Conservation (phyloP, 208 protist genomes). For the Acanthamoeba lenticulata region DNA sequence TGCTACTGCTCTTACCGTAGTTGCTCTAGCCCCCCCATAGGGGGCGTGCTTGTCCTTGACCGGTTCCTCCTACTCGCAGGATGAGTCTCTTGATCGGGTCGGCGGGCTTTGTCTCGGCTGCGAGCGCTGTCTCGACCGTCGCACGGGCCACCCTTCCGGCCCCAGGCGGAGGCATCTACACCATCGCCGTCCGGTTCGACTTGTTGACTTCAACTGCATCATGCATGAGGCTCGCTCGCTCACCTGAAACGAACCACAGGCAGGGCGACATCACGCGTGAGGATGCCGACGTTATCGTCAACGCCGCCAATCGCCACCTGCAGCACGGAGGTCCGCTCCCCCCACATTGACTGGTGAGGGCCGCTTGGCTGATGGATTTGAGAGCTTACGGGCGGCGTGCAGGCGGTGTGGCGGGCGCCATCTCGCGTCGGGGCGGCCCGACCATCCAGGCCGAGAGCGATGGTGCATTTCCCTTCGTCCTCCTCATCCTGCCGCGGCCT, state of each 20-base stretch:
- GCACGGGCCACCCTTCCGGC: neutral
- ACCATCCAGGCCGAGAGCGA: conserved; percentile 27
- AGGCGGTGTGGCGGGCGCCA: conserved; percentile 35
- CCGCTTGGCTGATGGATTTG: neutral
- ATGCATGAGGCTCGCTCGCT: neutral
- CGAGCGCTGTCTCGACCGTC: neutral
- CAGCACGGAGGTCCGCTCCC: neutral
- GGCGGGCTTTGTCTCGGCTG: neutral
- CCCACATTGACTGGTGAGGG: neutral
- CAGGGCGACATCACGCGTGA: conserved; percentile 58
- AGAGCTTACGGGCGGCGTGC: no score
- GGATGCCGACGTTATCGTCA: conserved; percentile 36
- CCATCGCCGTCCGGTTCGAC: neutral
- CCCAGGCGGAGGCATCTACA: neutral
- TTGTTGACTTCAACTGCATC: neutral
- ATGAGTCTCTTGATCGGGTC: neutral
- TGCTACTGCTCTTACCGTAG: neutral
- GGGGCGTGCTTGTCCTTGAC: no score
- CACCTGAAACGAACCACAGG: neutral
- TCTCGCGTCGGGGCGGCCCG: conserved; percentile 28
- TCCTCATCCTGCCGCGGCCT: neutral
- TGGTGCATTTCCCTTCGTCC: neutral
- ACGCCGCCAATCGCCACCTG: conserved; percentile 32
- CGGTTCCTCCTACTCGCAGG: neutral
- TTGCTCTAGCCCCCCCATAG: no score